Base-by-base conservation (phyloP, 2,329 filamentous ascomycete species). In the Hypoxylon sp. region DNA sequence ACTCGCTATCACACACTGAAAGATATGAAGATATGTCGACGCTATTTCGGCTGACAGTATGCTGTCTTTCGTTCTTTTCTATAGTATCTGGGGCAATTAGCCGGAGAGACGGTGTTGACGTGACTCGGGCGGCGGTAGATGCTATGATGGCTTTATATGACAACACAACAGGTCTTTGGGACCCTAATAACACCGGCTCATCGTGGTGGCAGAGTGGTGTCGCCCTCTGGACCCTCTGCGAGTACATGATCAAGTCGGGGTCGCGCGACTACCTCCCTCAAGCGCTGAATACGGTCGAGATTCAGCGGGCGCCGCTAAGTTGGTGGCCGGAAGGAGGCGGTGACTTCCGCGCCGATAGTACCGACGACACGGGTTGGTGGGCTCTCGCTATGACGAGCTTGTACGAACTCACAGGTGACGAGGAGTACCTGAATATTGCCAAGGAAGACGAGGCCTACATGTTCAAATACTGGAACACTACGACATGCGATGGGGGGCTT, bases 291-390 rank as follows among this genome's bases (percentile, higher is more conserved):
- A 80, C 78, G 14, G 75, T 82, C 53, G 53, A 78, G 1, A 70
- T 66, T n/a, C 80, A 82, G 60, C 72, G 75, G 9, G 74, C 65
- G 5, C 77, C 79, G 2, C 62, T 81, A 3, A 46, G 65, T 0
- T 79, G 78, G 76, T 81, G 79, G 78, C 78, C 80, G 0, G 70
- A 79, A 41, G 79, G 79, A 14, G 75, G 70, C 13, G 80, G 80
- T 19, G 71, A 78, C 41, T 82, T 82, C 69, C 79, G 80, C 41
- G 79, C 77, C 17, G 78, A 80, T 57, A 79, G 77, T 57, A 82
- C 80, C n/a, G 75, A 76, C 30, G 84, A 86, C 68, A 82, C 83
- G 68, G 79, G 83, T 14, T 86, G 84, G 84, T 86, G 84, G 84
- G 84, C 80, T 5, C 78, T 86, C 62, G 84, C 81, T 5, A 82